Evolutionary conservation across 768 basidiomycete species (phyloP).

Genomic region (Chlorophyllum brunneum): DNA sequence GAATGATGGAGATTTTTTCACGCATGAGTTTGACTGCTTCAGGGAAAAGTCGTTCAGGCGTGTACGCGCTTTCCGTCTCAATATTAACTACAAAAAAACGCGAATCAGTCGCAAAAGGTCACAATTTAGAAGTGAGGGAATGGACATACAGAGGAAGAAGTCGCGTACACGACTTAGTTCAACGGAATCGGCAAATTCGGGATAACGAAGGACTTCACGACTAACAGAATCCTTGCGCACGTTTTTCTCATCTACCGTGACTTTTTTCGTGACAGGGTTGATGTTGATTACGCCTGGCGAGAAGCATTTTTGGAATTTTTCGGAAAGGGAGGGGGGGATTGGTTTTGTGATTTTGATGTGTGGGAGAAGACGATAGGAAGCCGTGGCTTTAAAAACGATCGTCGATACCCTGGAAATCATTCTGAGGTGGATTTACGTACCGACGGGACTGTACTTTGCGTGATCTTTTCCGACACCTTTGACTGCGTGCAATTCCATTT

Average conservation of each 20-base stretch:
- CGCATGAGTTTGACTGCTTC: constrained; percentile 83
- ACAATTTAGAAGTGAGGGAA: background rate
- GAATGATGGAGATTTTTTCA: constrained; percentile 63
- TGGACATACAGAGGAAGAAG: constrained; percentile 81
- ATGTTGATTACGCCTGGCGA: constrained; percentile 75
- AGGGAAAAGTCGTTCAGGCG: constrained; percentile 76
- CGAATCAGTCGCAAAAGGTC: background rate
- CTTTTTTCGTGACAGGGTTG: constrained; percentile 50
- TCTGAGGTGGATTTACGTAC: constrained; percentile 35
- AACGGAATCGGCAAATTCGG: constrained; percentile 83
- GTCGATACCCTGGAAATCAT: background rate
- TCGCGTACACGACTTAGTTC: constrained; percentile 84
- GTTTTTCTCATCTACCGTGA: constrained; percentile 57
- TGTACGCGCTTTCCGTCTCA: constrained; percentile 88
- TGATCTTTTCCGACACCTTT: constrained; percentile 94
- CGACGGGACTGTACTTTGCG: constrained; percentile 95
- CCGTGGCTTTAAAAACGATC: constrained; percentile 60
- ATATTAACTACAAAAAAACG: constrained; percentile 58
- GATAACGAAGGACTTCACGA: constrained; percentile 87
- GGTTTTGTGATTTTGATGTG: constrained; percentile 73
- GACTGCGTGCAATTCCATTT: constrained; percentile 84
- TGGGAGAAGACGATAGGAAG: constrained; percentile 91
- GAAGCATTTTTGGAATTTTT: constrained; percentile 87
- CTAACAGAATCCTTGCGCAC: constrained; percentile 87
- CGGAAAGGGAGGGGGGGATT: constrained; percentile 70